phyloP scores from a whole-genome alignment of 1,139 yeast species.

The Saccharomyces pastorianus region DNA sequence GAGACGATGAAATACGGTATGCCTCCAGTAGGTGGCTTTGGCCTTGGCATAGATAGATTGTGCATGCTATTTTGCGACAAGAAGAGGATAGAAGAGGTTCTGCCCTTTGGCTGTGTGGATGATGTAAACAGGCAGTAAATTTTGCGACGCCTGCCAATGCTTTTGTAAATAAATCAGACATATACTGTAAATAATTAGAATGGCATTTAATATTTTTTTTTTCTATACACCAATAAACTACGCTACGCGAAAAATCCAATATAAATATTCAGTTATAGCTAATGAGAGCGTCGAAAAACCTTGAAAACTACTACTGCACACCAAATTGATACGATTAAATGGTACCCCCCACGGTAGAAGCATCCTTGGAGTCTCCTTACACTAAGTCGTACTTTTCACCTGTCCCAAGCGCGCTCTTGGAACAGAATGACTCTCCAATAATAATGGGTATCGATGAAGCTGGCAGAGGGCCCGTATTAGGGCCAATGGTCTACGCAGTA shows the following conservation, averaged over 20 bases:
- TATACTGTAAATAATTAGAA: constrained; percentile 1
- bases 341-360: constrained; percentile 27
- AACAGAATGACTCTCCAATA: constrained; percentile 23
- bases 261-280: not conserved
- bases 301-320: not conserved
- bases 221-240: not conserved
- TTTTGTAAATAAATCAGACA: not conserved
- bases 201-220: not conserved
- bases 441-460: constrained; percentile 95
- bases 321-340: not conserved
- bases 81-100: constrained; percentile 66
- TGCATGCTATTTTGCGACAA: constrained; percentile 67
- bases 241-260: not conserved
- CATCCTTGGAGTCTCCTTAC: constrained; percentile 19
- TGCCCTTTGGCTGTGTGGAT: constrained; percentile 72
- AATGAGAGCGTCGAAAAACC: not conserved
- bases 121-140: constrained; percentile 54
- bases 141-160: too few relatives aligned
- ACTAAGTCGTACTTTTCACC: constrained; percentile 34
- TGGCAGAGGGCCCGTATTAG: constrained; percentile 93
- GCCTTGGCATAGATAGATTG: constrained; percentile 84
- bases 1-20: constrained; percentile 81
- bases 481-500: constrained; percentile 95
- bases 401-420: constrained; percentile 28
- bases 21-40: constrained; percentile 99